Percentiles rank a stretch among this genome's conserved stretches.
Conservation (phyloP, 1,139 yeast genomes). For the Entelexis sorbosivorans region DNA sequence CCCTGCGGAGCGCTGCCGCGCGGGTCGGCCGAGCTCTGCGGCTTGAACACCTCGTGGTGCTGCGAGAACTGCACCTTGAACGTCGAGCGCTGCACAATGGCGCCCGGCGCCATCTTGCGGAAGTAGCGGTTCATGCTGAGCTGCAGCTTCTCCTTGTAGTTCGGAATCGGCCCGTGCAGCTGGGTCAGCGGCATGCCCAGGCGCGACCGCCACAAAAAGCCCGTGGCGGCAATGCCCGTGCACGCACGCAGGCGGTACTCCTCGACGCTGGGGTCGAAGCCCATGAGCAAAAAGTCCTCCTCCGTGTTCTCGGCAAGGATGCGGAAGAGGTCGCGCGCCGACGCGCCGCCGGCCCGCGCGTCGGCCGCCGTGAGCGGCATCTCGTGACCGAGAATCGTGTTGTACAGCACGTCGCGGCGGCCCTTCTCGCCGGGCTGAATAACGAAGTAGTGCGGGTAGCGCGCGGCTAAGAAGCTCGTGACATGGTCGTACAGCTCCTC, state of each 20-base stretch:
- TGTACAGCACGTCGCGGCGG: not conserved
- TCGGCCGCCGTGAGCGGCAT: slow-evolving; percentile 9
- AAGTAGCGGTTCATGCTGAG: slow-evolving; percentile 54
- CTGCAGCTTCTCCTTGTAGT: slow-evolving; percentile 45
- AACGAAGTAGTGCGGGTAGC: slow-evolving; percentile 49
- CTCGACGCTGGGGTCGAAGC: slow-evolving; percentile 35
- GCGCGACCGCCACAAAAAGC: slow-evolving; percentile 53
- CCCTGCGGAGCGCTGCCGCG: slow-evolving; percentile 26
- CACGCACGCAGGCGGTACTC: slow-evolving; percentile 56
- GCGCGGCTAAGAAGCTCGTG: slow-evolving; percentile 39
- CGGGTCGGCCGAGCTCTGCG: slow-evolving; percentile 38
- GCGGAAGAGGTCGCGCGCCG: slow-evolving; percentile 34
- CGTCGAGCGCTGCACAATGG: slow-evolving; percentile 49
- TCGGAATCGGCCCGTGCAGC: slow-evolving; percentile 56
- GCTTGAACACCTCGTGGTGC: slow-evolving; percentile 36
- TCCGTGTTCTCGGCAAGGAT: slow-evolving; percentile 43
- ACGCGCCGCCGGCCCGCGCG: not conserved
- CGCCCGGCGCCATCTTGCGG: slow-evolving; percentile 39
- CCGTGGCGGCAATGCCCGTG: slow-evolving; percentile 60
- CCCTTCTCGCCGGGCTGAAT: slow-evolving; percentile 15
- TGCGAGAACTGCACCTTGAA: slow-evolving; percentile 44
- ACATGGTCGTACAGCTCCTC: slow-evolving; percentile 46
- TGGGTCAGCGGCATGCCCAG: slow-evolving; percentile 33
- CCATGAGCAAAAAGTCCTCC: slow-evolving; percentile 54
- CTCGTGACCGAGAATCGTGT: slow-evolving; percentile 4